These are phyloP conservation scores for Geotrichum ghanense DNA, from an alignment of 805 yeast genomes.

Conservation along the genomic window DNA sequence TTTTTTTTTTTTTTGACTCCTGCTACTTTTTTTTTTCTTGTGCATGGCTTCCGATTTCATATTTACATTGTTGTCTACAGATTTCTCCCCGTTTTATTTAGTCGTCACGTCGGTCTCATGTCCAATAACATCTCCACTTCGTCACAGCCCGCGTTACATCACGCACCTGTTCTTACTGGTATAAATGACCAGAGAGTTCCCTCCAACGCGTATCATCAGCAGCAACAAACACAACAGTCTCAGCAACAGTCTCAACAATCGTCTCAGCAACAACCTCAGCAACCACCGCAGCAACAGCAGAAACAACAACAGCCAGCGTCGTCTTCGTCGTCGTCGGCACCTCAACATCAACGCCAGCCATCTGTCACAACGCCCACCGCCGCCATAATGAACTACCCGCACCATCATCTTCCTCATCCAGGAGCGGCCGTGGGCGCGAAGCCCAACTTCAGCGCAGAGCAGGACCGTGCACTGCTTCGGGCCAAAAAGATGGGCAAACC, in stretches of 20 bases:
- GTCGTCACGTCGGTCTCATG: background rate
- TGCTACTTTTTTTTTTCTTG: no score
- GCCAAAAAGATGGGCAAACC: slow-evolving; percentile 50
- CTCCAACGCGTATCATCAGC: background rate
- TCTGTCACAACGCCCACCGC: slow-evolving; percentile 1
- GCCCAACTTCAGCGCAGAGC: slow-evolving; percentile 41
- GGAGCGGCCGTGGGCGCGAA: slow-evolving; percentile 40
- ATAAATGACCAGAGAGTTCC: background rate
- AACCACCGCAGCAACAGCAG: slow-evolving; percentile 21
- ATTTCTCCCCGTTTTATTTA: no score
- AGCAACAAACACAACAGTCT: slow-evolving; percentile 8
- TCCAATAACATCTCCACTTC: background rate
- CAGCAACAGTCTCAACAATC: slow-evolving; percentile 17
- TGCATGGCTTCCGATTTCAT: no score
- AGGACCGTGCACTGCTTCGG: slow-evolving; percentile 50
- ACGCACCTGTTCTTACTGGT: background rate
- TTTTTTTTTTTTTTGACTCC: no score
- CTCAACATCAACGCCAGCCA: background rate
- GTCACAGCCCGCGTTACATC: background rate
- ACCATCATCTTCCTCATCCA: slow-evolving; percentile 34
- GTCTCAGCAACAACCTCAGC: slow-evolving; percentile 26
- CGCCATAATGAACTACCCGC: background rate
- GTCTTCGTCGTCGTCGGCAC: slow-evolving; percentile 3
- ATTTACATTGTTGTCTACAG: no score
- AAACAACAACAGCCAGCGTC: slow-evolving; percentile 19